phyloP scores from a whole-genome alignment of 495 filamentous ascomycete species.

The Arthonia radiata region DNA sequence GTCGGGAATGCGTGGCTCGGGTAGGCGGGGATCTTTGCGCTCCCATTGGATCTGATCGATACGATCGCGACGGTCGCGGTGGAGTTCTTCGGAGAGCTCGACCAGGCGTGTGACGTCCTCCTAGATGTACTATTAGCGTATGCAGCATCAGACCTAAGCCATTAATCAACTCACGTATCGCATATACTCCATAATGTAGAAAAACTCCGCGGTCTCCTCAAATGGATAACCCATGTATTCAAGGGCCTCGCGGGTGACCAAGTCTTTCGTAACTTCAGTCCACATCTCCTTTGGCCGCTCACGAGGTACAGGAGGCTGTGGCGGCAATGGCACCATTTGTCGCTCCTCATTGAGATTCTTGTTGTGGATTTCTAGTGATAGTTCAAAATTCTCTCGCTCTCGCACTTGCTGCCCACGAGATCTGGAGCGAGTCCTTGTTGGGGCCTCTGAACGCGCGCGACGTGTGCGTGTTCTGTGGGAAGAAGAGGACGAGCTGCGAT shows the following conservation, averaged over 20 bases:
- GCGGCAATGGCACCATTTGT: too few species aligned
- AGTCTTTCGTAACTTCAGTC: slow-evolving; percentile 92
- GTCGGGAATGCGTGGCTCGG: too few species aligned
- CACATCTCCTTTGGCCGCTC: slow-evolving; percentile 46
- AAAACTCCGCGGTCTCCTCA: slow-evolving; percentile 74
- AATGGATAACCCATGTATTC: slow-evolving; percentile 65
- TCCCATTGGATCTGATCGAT: slow-evolving; percentile 66
- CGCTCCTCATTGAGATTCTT: too few species aligned
- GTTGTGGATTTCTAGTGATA: too few species aligned
- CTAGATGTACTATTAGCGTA: slow-evolving; percentile 17
- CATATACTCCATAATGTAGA: slow-evolving; percentile 81
- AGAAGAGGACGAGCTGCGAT: too few species aligned
- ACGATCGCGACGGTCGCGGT: slow-evolving; percentile 45
- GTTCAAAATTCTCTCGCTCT: too few species aligned
- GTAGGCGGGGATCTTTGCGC: slow-evolving; percentile 30
- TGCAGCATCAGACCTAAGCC: slow-evolving; percentile 1
- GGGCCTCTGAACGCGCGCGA: too few species aligned
- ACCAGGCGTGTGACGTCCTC: slow-evolving; percentile 73
- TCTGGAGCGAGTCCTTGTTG: too few species aligned
- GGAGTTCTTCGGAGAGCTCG: slow-evolving; percentile 59
- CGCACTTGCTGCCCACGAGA: too few species aligned
- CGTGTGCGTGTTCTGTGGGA: too few species aligned
- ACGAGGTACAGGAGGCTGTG: too few species aligned
- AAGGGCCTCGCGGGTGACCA: slow-evolving; percentile 73
- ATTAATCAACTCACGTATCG: slow-evolving; percentile 38